These are phyloP conservation scores for Anethum foeniculum DNA, from an alignment of 140 eudicot species.

Conservation along the genomic window DNA sequence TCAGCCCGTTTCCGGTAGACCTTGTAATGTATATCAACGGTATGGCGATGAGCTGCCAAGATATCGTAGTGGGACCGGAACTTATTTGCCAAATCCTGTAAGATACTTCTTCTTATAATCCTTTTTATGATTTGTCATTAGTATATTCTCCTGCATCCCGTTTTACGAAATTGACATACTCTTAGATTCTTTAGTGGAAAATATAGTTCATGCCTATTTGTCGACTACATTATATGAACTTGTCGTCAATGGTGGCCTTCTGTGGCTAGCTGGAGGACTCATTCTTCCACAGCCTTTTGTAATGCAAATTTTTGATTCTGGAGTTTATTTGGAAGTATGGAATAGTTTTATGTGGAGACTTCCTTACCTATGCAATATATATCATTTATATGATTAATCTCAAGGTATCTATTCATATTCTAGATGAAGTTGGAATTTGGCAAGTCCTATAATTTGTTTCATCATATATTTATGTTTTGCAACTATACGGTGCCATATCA, in stretches of 20 bases:
- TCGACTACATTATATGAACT: not conserved
- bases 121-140: not conserved
- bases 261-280: not conserved
- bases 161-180: not conserved
- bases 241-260: not conserved
- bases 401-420: not conserved
- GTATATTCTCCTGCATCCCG: not conserved
- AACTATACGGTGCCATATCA: not conserved
- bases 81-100: constrained; percentile 92
- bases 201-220: not conserved
- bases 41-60: constrained; percentile 76
- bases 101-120: constrained; percentile 14
- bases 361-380: not conserved
- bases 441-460: not conserved
- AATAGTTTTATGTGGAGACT: not conserved
- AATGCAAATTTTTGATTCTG: not conserved
- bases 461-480: not conserved
- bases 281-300: not conserved
- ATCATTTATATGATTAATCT: not conserved
- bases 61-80: constrained; percentile 92
- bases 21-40: constrained; percentile 57
- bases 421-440: not conserved
- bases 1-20: constrained; percentile 52
- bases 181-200: not conserved
- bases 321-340: not conserved